Evolutionary conservation across 371 early-diverging fungal species (phyloP).

Genomic region (Mucor circinelloides): DNA sequence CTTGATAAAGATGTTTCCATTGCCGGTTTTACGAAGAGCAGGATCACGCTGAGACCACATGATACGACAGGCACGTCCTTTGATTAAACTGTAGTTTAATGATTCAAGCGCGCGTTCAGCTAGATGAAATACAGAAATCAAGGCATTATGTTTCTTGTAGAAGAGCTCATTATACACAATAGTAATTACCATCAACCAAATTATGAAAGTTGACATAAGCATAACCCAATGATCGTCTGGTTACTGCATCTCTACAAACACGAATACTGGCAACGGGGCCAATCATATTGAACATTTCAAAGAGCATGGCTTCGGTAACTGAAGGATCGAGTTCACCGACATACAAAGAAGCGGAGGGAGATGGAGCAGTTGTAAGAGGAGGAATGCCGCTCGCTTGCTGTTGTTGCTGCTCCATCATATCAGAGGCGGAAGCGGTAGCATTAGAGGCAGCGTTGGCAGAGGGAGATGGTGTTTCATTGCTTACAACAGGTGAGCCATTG

Average conservation of each 20-base stretch:
- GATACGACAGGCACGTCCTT: constrained; percentile 94
- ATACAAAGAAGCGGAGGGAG: constrained; percentile 77
- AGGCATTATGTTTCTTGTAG: not conserved
- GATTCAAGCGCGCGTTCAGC: constrained; percentile 91
- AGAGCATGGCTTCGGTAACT: constrained; percentile 95
- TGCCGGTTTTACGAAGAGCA: constrained; percentile 86
- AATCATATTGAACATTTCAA: constrained; percentile 92
- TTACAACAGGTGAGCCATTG: not conserved
- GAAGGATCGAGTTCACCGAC: constrained; percentile 91
- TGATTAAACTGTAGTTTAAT: constrained; percentile 93
- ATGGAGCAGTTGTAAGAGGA: constrained; percentile 42
- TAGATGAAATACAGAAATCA: constrained; percentile 49
- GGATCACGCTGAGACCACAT: constrained; percentile 99
- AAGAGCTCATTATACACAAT: constrained; percentile 12
- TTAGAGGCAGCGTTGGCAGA: not conserved
- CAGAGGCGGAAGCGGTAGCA: not conserved
- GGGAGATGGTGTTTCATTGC: not conserved
- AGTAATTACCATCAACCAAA: constrained; percentile 63
- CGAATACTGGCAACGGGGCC: constrained; percentile 97
- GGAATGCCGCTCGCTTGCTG: constrained; percentile 11
- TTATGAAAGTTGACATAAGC: constrained; percentile 96
- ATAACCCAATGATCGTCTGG: constrained; percentile 95
- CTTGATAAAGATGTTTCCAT: constrained; percentile 99
- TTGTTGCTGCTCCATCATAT: constrained; percentile 4
- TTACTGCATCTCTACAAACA: constrained; percentile 96